phyloP scores from a whole-genome alignment of 192 early-diverging fungal genomes.

The Phycomyces blakesleeanus region DNA sequence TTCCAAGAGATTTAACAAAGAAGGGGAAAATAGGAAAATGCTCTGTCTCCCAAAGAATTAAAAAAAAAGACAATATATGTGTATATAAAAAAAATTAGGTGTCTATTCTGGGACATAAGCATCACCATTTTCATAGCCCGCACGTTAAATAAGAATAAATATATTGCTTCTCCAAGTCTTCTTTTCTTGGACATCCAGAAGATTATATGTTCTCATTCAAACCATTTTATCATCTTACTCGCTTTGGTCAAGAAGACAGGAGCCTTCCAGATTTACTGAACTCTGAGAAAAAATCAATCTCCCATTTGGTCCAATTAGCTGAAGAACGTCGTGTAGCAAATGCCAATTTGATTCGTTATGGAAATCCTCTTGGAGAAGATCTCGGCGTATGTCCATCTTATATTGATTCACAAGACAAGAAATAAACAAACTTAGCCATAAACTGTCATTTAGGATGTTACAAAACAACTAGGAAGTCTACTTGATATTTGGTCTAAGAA shows the following conservation, averaged over 20 bases:
- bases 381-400: conserved; percentile 21
- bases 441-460: conserved; percentile 27
- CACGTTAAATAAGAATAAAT: neutral
- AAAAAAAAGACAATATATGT: no score
- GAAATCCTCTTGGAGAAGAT: conserved; percentile 30
- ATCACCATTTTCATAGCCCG: no score
- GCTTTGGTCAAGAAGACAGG: neutral
- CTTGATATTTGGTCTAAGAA: conserved; percentile 26
- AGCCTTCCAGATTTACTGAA: neutral
- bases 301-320: conserved; percentile 8
- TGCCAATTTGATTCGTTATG: conserved; percentile 27
- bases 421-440: neutral
- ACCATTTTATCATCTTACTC: neutral
- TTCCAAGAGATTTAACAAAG: neutral
- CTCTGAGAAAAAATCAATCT: neutral
- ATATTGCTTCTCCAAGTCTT: neutral
- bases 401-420: no score
- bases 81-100: neutral
- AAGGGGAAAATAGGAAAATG: neutral
- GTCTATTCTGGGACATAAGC: no score
- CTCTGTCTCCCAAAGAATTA: neutral
- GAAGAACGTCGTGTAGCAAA: conserved; percentile 19
- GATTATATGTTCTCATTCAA: neutral
- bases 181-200: neutral
- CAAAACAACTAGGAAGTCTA: conserved; percentile 26